Percentiles rank a stretch among this genome's conserved stretches.
phyloP scores from a whole-genome alignment of 345 rosid genomes.

The Pistacia integerrima region DNA sequence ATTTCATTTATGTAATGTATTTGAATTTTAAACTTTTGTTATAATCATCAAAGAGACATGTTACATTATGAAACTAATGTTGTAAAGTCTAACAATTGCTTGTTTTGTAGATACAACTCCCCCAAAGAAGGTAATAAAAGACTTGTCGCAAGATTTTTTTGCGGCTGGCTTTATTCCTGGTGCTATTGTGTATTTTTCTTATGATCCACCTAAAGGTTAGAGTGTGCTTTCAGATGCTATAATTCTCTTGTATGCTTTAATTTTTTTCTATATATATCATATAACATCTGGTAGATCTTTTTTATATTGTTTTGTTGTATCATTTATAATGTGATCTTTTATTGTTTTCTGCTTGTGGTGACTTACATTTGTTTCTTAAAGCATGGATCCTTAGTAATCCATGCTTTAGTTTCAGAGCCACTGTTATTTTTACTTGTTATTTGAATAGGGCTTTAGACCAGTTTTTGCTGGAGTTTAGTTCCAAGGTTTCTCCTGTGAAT shows the following conservation, averaged over 20 bases:
- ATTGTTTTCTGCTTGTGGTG: not conserved
- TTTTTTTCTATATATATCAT: not conserved
- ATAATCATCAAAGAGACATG: not conserved
- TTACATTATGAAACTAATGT: not conserved
- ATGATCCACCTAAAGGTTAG: slow-evolving; percentile 65
- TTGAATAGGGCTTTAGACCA: not conserved
- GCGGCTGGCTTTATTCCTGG: slow-evolving; percentile 91
- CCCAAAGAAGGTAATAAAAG: slow-evolving; percentile 79
- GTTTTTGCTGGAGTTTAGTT: not conserved
- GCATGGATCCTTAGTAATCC: not conserved
- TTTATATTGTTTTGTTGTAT: not conserved
- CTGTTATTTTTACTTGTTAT: not conserved
- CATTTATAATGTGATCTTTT: not conserved
- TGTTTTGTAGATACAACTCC: slow-evolving; percentile 78
- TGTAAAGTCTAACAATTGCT: slow-evolving; percentile 5
- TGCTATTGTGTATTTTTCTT: slow-evolving; percentile 84
- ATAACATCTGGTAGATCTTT: not conserved
- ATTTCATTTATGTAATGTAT: slow-evolving; percentile 72
- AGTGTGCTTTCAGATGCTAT: slow-evolving; percentile 3
- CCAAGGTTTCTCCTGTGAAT: not conserved
- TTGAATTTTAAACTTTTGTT: slow-evolving; percentile 5
- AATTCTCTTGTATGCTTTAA: not conserved
- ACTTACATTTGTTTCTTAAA: not conserved
- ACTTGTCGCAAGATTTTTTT: slow-evolving; percentile 77
- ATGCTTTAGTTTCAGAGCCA: not conserved